Conservation (phyloP, 2,329 filamentous ascomycete species). For the Cladorrhinum sp. region DNA sequence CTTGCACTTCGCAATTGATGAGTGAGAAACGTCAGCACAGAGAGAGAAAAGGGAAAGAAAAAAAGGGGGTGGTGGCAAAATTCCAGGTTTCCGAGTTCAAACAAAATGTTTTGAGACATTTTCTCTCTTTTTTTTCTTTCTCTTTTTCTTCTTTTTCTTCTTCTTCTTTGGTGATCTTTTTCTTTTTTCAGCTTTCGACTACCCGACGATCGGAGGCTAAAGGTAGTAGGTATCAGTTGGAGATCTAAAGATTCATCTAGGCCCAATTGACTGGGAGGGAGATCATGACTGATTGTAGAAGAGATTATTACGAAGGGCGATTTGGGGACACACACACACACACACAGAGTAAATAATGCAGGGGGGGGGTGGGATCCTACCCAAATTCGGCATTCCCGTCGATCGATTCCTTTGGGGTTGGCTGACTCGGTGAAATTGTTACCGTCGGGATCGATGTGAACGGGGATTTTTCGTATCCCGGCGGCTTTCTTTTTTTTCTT, state of each 20-base stretch:
- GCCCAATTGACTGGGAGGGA: too few species aligned
- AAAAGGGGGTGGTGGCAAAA: neutral
- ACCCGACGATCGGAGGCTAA: too few species aligned
- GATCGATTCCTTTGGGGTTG: neutral
- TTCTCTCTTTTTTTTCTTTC: neutral
- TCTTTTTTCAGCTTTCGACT: too few species aligned
- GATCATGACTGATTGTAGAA: neutral
- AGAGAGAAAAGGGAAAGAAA: neutral
- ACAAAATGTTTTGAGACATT: neutral
- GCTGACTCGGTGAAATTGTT: neutral
- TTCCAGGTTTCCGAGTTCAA: too few species aligned
- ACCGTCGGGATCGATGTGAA: too few species aligned
- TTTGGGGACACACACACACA: too few species aligned
- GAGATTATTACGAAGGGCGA: too few species aligned
- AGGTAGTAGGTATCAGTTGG: too few species aligned
- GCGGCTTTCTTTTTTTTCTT: too few species aligned
- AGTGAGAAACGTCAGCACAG: neutral
- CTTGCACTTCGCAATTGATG: neutral
- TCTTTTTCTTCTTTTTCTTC: constrained; percentile 1
- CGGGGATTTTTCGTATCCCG: too few species aligned
- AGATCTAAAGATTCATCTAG: too few species aligned
- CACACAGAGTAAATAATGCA: neutral
- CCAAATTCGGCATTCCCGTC: neutral
- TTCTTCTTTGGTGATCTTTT: neutral
- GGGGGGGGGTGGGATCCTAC: neutral